Base-by-base conservation (phyloP, 306 rosid species). In the Trifolium dubium region DNA sequence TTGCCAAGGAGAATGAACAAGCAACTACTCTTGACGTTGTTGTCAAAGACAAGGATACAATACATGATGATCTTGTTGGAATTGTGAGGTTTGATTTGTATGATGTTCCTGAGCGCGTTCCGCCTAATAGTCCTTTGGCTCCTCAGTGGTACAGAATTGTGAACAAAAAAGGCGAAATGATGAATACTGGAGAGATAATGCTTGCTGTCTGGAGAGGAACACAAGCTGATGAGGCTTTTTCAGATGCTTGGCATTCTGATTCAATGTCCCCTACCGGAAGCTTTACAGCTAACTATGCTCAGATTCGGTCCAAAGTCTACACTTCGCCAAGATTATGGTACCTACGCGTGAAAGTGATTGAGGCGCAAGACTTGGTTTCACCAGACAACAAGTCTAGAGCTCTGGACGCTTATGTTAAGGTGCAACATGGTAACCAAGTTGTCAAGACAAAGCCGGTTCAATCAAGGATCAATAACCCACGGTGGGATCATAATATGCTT, bases 241-340 rank as follows among this genome's bases (percentile, higher is more conserved):
- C 94, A 8, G 95, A 94, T 73, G 98, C 98, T 37, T 92, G 96
- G 97, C 98, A 94, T 82, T 94, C 98, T 14, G 98, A 94, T 85
- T 88, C 97, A 31, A 67, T 89, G 28, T 82, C 88, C 74, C 83
- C 90, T 1, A 79, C 47, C 31, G 95, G 83, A 69, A 86, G 41
- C 67, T 59, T 83, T 76, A 64, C 85, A 0, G 35, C 84, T 55
- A 17, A 71, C 62, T 58, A 79, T 56, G 61, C 86, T 30, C 89
- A 83, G 59, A 53, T 69, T 19, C 88, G 98, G 12, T 91, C 98
- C 1, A 94, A 94, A 83, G 97, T 94, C 69, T 94, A 91, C 82
- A 92, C 90, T 44, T 86, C 97, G 0, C 98, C 98, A 0, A 86
- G 86, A 32, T 68, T 94, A 50, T 94, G 97, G 96, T 94, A 94